phyloP scores from a whole-genome alignment of 2,329 filamentous ascomycete species.

The Fusarium sulawesiense region DNA sequence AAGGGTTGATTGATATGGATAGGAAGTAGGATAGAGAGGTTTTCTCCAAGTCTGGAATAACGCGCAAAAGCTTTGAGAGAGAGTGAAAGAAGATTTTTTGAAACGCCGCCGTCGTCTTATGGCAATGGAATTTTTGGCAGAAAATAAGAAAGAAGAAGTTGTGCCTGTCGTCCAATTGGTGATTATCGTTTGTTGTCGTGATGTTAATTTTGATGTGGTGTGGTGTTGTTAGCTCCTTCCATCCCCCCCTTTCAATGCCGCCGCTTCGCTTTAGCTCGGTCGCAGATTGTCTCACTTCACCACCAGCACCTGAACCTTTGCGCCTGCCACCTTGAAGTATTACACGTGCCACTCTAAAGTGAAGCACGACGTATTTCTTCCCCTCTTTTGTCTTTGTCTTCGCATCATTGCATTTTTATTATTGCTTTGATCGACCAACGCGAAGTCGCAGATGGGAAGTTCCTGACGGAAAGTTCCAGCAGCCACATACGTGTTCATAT shows the following conservation, averaged over 20 bases:
- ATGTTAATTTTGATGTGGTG: slow-evolving; percentile 12
- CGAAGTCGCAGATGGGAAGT: slow-evolving; percentile 3
- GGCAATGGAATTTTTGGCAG: background rate
- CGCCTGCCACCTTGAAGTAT: slow-evolving; percentile 8
- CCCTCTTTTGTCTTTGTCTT: background rate
- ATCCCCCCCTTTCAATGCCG: slow-evolving; percentile 15
- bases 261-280: slow-evolving; percentile 12
- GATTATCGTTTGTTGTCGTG: slow-evolving; percentile 24
- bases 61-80: slow-evolving; percentile 7
- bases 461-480: slow-evolving; percentile 8
- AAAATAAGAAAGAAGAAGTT: background rate
- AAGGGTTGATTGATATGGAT: background rate
- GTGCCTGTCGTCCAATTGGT: background rate
- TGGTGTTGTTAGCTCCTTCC: background rate
- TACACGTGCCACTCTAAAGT: slow-evolving; percentile 1
- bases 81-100: background rate
- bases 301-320: slow-evolving; percentile 25
- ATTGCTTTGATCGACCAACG: slow-evolving; percentile 1
- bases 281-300: slow-evolving; percentile 32
- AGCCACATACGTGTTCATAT: slow-evolving; percentile 26
- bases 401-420: background rate
- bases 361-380: background rate
- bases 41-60: background rate
- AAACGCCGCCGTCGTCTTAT: slow-evolving; percentile 11
- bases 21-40: background rate